Conservation (phyloP, 345 rosid genomes). For the Toxicodendron radicans region DNA sequence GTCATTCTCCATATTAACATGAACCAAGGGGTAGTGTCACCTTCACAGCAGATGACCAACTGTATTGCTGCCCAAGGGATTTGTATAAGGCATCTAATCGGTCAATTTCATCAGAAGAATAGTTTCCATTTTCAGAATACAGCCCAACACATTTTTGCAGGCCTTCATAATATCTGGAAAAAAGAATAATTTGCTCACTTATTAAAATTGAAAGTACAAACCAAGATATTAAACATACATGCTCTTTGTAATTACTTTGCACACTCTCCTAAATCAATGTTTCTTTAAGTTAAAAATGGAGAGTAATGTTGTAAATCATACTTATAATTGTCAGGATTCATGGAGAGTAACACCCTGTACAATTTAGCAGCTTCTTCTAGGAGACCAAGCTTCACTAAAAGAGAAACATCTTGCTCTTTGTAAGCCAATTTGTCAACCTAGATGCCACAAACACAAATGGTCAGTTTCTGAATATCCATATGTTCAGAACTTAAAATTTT, state of each 20-base stretch:
- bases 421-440: slow-evolving; percentile 85
- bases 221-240: slow-evolving; percentile 2
- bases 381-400: slow-evolving; percentile 69
- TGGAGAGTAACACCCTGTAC: slow-evolving; percentile 67
- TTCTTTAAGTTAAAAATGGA: not conserved
- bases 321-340: slow-evolving; percentile 99
- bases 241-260: too few relatives aligned
- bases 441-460: slow-evolving; percentile 23
- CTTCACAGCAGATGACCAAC: slow-evolving; percentile 96
- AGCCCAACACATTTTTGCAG: slow-evolving; percentile 79
- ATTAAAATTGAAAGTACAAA: slow-evolving; percentile 2
- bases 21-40: slow-evolving; percentile 36
- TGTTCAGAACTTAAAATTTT: not conserved
- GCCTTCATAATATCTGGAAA: slow-evolving; percentile 84
- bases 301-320: slow-evolving; percentile 25
- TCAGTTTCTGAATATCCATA: slow-evolving; percentile 17
- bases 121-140: slow-evolving; percentile 56
- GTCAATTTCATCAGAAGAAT: slow-evolving; percentile 75
- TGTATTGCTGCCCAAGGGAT: slow-evolving; percentile 66
- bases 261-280: slow-evolving; percentile 9
- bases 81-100: slow-evolving; percentile 74
- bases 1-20: not conserved
- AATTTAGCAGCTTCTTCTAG: slow-evolving; percentile 76
- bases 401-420: slow-evolving; percentile 90
- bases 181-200: not conserved